Percentiles rank a stretch among this genome's conserved stretches.
These are phyloP conservation scores for Decorospora gaudefroyi DNA, from an alignment of 2,329 filamentous ascomycete genomes.

Conservation along the genomic window DNA sequence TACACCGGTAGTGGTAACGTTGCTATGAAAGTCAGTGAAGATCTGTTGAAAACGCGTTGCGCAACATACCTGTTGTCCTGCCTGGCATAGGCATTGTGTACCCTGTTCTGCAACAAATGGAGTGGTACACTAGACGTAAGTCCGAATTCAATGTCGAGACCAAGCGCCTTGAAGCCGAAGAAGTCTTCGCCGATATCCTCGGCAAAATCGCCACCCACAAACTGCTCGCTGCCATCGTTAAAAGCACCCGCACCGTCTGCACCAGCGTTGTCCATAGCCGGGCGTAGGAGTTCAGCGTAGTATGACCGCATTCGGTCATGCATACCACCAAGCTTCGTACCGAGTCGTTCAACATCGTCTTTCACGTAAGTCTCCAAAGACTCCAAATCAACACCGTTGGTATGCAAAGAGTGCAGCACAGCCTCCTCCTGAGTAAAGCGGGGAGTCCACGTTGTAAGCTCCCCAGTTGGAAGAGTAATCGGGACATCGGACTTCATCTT, in stretches of 20 bases:
- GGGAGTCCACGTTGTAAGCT: conserved; percentile 59
- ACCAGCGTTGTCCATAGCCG: conserved; percentile 76
- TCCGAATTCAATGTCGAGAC: conserved; percentile 88
- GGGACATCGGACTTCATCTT: conserved; percentile 64
- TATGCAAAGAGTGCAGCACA: conserved; percentile 80
- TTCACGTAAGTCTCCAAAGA: conserved; percentile 83
- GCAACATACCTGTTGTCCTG: conserved; percentile 64
- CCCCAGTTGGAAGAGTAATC: conserved; percentile 31
- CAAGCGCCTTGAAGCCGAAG: conserved; percentile 96
- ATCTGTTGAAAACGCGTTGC: conserved; percentile 3
- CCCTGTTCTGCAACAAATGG: conserved; percentile 88
- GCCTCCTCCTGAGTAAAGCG: conserved; percentile 84
- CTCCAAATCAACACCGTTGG: conserved; percentile 82
- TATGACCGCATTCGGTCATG: conserved; percentile 95
- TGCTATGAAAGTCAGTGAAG: conserved; percentile 51
- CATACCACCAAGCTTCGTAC: conserved; percentile 76
- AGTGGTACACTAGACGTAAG: conserved; percentile 88
- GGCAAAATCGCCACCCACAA: conserved; percentile 93
- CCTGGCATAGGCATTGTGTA: conserved; percentile 81
- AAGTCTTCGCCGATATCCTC: conserved; percentile 98
- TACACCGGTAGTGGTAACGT: conserved; percentile 61
- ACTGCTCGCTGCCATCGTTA: conserved; percentile 96
- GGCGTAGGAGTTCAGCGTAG: conserved; percentile 88
- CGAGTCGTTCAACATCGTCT: conserved; percentile 88
- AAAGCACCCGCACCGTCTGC: conserved; percentile 88